Evolutionary conservation across 345 rosid species (phyloP).

Genomic region (Barbarea vulgaris): DNA sequence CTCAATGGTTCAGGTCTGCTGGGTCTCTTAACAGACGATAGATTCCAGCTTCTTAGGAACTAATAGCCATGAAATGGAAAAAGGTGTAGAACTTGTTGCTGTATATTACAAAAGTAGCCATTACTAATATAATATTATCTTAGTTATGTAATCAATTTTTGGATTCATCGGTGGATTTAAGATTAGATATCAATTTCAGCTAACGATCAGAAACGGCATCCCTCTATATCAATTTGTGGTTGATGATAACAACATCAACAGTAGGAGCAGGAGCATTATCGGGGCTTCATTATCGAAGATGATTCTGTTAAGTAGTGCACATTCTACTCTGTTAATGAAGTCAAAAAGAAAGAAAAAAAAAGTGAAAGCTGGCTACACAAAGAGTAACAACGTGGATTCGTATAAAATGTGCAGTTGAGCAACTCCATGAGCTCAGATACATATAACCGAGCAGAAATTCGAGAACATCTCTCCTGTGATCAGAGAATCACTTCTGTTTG

Average conservation of each 20-base stretch:
- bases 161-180: too few relatives aligned
- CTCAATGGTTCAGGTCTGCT: slow-evolving; percentile 47
- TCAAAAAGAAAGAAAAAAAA: slow-evolving; percentile 62
- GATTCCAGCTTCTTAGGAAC: slow-evolving; percentile 59
- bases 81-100: background rate
- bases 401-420: slow-evolving; percentile 55
- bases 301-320: slow-evolving; percentile 52
- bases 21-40: slow-evolving; percentile 63
- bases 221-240: slow-evolving; percentile 70
- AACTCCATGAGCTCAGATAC: slow-evolving; percentile 41
- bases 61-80: slow-evolving; percentile 30
- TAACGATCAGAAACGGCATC: slow-evolving; percentile 62
- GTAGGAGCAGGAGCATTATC: slow-evolving; percentile 46
- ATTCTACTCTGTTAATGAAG: slow-evolving; percentile 70
- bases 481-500: slow-evolving; percentile 67
- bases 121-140: background rate
- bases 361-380: slow-evolving; percentile 72
- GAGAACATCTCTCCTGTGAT: slow-evolving; percentile 25
- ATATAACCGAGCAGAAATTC: slow-evolving; percentile 36
- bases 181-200: too few relatives aligned
- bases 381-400: slow-evolving; percentile 53
- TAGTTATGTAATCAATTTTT: too few relatives aligned
- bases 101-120: background rate
- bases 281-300: slow-evolving; percentile 52
- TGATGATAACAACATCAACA: slow-evolving; percentile 43